phyloP scores from a whole-genome alignment of 176 grass and related monocot species.

The Miscanthus lutarioriparius region DNA sequence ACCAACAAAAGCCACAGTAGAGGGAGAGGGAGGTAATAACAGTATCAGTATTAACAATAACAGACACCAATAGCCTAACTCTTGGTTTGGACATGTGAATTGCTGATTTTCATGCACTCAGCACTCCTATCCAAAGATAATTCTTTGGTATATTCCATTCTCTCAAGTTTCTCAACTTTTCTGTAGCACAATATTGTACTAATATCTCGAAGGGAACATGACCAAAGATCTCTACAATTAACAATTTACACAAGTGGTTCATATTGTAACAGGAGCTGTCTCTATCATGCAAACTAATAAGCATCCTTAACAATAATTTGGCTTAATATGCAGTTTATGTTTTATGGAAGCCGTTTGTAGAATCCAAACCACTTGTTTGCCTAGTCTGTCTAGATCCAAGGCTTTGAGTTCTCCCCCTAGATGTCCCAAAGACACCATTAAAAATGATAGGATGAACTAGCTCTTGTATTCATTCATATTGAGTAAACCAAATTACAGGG shows the following conservation, averaged over 20 bases:
- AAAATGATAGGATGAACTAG: no score
- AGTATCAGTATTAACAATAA: not conserved
- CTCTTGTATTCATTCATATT: no score
- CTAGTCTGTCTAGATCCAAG: not conserved
- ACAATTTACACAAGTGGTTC: not conserved
- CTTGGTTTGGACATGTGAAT: not conserved
- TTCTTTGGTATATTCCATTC: not conserved
- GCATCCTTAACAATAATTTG: not conserved
- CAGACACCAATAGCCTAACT: not conserved
- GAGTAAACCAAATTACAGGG: no score
- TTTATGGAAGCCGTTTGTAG: not conserved
- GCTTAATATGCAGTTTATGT: not conserved
- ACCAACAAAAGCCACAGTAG: not conserved
- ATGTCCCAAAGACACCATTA: not conserved
- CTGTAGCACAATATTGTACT: not conserved
- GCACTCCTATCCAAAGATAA: not conserved
- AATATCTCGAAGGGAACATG: no score
- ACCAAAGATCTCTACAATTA: not conserved
- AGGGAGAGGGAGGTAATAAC: not conserved
- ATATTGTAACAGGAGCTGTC: not conserved
- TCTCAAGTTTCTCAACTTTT: not conserved
- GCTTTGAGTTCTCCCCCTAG: not conserved
- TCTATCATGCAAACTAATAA: not conserved
- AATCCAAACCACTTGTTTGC: not conserved
- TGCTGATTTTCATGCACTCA: not conserved